phyloP scores from a whole-genome alignment of 2,329 filamentous ascomycete genomes.

The Fusarium longipes region DNA sequence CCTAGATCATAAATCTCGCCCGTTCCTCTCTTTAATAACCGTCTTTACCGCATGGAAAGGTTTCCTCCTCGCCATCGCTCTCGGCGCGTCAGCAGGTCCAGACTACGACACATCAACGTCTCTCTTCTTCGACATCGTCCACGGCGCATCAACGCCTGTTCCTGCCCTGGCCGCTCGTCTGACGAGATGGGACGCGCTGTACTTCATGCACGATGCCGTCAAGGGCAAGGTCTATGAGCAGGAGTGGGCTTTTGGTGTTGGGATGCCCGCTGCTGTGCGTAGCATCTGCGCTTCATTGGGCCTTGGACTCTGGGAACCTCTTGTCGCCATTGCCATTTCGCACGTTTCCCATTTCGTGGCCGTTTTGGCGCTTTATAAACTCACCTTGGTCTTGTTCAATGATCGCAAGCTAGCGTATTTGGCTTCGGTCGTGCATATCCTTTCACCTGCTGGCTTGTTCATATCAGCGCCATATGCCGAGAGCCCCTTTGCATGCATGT shows the following conservation, averaged over 20 bases:
- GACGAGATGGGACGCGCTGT: conserved; percentile 84
- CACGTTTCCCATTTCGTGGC: conserved; percentile 82
- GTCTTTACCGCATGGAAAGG: conserved; percentile 75
- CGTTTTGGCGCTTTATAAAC: conserved; percentile 75
- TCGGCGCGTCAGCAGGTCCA: conserved; percentile 62
- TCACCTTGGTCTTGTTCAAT: conserved; percentile 68
- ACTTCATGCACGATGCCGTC: conserved; percentile 72
- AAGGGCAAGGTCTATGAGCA: conserved; percentile 80
- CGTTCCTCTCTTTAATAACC: conserved; percentile 43
- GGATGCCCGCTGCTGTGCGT: conserved; percentile 58
- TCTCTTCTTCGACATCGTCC: conserved; percentile 54
- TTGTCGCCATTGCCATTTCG: conserved; percentile 74
- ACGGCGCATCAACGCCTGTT: conserved; percentile 53
- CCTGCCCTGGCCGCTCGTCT: conserved; percentile 66
- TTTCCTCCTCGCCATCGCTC: conserved; percentile 71
- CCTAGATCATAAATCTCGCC: conserved; percentile 26
- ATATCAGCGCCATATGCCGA: conserved; percentile 89
- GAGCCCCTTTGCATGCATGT: conserved; percentile 79
- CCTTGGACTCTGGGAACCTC: conserved; percentile 50
- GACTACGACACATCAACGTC: conserved; percentile 84
- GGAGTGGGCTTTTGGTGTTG: conserved; percentile 82
- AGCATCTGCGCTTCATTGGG: conserved; percentile 42
- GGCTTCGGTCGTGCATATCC: conserved; percentile 78
- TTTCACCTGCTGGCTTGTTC: conserved; percentile 91
- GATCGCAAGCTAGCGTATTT: conserved; percentile 70